A percentile compares a stretch with the other conserved stretches of the same genome.
These are phyloP conservation scores for Isoetes engelmannii DNA, from an alignment of 83 land plant species.

Conservation along the genomic window DNA sequence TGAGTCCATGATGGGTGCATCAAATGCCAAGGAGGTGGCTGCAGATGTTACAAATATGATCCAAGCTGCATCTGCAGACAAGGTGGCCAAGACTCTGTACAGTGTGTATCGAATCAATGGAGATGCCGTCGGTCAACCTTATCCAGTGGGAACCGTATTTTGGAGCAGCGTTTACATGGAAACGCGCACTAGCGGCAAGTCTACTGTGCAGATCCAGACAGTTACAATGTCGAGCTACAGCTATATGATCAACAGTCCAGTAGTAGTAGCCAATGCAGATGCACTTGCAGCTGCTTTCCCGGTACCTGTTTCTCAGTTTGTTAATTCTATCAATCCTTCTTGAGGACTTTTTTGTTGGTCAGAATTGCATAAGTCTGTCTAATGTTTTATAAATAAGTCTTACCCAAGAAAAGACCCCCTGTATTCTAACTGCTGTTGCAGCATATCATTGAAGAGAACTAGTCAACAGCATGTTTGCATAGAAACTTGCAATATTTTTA, in stretches of 20 bases:
- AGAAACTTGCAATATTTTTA: no score
- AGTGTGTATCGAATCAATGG: neutral
- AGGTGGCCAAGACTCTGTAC: neutral
- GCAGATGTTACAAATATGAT: neutral
- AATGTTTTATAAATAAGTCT: no score
- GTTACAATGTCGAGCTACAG: neutral
- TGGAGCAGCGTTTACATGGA: constrained; percentile 1
- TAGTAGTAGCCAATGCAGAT: neutral
- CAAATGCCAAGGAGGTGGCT: neutral
- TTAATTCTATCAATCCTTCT: neutral
- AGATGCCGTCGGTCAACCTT: neutral
- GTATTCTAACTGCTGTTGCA: no score
- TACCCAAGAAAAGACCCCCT: no score
- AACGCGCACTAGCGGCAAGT: neutral
- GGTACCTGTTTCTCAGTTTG: neutral
- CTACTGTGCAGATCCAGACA: neutral
- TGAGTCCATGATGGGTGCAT: neutral
- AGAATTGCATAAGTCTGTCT: no score
- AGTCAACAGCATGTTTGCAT: no score
- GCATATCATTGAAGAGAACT: no score
- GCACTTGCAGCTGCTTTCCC: neutral
- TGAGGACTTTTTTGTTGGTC: no score
- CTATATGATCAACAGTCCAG: neutral
- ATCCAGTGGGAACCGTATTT: neutral
- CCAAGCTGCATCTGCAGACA: neutral